Percentiles rank a stretch among this genome's conserved stretches.
Conservation (phyloP, 306 rosid species). For the Betula pendula region DNA sequence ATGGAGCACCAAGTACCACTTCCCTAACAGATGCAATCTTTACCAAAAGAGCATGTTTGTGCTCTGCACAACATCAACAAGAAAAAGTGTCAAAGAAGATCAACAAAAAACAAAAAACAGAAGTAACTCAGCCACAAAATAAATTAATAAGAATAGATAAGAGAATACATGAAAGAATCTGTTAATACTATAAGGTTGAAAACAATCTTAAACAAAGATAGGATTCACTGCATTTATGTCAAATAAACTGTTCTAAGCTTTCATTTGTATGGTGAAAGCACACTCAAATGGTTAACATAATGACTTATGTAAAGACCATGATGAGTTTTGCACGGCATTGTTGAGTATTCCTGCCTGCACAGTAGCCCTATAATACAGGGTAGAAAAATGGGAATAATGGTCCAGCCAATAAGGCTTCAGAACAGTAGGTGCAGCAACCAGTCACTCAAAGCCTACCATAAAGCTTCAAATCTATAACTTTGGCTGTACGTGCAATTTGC, state of each 20-base stretch:
- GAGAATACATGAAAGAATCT: background rate
- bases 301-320: background rate
- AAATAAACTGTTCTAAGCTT: background rate
- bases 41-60: conserved; percentile 64
- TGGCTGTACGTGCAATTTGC: no score
- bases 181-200: background rate
- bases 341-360: background rate
- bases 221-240: background rate
- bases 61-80: conserved; percentile 59
- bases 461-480: no score
- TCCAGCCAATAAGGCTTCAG: background rate
- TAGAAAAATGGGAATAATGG: background rate
- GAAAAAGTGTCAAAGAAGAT: conserved; percentile 24
- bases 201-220: conserved; percentile 1
- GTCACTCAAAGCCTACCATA: background rate
- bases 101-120: conserved; percentile 24
- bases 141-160: background rate
- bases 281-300: background rate
- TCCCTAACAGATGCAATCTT: conserved; percentile 91
- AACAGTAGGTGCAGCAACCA: background rate
- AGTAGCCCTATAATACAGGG: background rate
- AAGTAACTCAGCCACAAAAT: conserved; percentile 6
- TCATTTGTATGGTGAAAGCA: background rate
- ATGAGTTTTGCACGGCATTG: background rate
- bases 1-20: conserved; percentile 95